Conservation (phyloP, 495 filamentous ascomycete genomes). For the Astrocystis sublimbata region DNA sequence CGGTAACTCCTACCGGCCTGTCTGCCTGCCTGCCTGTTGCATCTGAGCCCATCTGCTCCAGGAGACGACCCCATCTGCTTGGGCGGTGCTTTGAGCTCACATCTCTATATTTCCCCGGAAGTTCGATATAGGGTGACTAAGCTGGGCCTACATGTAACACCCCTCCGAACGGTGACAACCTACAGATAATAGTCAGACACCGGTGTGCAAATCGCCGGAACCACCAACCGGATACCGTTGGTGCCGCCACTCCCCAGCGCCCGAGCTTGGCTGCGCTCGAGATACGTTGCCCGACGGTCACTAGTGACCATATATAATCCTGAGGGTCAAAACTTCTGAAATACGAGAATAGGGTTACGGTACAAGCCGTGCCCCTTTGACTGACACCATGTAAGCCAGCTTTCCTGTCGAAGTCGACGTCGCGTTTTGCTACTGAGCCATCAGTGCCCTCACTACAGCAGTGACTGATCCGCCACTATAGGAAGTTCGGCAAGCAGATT, state of each 20-base stretch:
- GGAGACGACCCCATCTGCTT: neutral
- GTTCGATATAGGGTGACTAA: neutral
- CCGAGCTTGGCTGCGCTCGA: conserved; percentile 11
- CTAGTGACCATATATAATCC: neutral
- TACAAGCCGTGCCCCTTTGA: conserved; percentile 7
- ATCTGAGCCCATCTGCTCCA: neutral
- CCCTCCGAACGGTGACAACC: neutral
- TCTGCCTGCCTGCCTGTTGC: neutral
- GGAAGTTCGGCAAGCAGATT: conserved; percentile 99
- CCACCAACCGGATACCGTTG: neutral
- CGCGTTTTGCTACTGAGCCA: neutral
- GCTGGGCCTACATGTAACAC: neutral
- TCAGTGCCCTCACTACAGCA: neutral
- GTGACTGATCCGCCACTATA: conserved; percentile 35
- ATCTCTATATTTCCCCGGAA: neutral
- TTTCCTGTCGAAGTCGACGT: neutral
- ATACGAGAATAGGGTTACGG: neutral
- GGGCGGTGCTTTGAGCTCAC: neutral
- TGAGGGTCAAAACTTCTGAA: neutral
- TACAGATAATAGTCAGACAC: conserved; percentile 5
- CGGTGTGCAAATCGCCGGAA: neutral
- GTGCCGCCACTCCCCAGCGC: conserved; percentile 21
- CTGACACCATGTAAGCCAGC: conserved; percentile 35
- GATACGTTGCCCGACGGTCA: neutral
- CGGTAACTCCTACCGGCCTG: neutral